Evolutionary conservation across 768 basidiomycete species (phyloP).

Genomic region (Tremella mesenterica): DNA sequence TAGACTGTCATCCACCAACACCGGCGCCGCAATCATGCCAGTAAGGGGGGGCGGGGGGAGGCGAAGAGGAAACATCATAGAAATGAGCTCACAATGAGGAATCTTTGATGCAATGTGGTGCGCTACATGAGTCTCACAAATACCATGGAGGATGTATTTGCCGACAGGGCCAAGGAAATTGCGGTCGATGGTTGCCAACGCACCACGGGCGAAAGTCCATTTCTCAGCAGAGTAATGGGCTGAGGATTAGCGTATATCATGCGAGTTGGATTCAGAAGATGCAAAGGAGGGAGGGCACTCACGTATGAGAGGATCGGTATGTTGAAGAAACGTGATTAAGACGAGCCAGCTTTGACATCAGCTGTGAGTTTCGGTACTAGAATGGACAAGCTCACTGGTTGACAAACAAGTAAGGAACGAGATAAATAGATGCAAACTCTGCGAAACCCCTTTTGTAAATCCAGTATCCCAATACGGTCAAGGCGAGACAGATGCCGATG

Average conservation of each 20-base stretch:
- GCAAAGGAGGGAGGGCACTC: no score
- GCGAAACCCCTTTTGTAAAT: constrained; percentile 58
- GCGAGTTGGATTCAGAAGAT: background rate
- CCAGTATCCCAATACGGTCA: constrained; percentile 54
- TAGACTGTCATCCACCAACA: no score
- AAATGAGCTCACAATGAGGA: constrained; percentile 65
- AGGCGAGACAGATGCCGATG: constrained; percentile 68
- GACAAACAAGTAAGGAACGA: constrained; percentile 79
- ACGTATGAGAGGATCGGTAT: constrained; percentile 85
- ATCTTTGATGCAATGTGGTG: constrained; percentile 94
- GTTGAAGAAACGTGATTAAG: constrained; percentile 93
- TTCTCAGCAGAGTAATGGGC: constrained; percentile 79
- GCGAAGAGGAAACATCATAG: no score
- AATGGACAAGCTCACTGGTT: constrained; percentile 39
- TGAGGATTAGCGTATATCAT: no score
- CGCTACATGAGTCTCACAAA: constrained; percentile 84
- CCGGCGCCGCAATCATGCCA: no score
- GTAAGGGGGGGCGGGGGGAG: no score
- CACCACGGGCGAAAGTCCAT: constrained; percentile 91
- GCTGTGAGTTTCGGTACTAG: background rate
- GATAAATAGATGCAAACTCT: constrained; percentile 68
- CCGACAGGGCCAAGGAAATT: constrained; percentile 76
- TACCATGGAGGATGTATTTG: constrained; percentile 74
- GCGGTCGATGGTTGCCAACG: constrained; percentile 84
- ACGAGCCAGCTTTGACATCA: constrained; percentile 74